A percentile compares a stretch with the other conserved stretches of the same genome.
These are phyloP conservation scores for Mortierella alpina DNA, from an alignment of 192 early-diverging fungal genomes.

Conservation along the genomic window DNA sequence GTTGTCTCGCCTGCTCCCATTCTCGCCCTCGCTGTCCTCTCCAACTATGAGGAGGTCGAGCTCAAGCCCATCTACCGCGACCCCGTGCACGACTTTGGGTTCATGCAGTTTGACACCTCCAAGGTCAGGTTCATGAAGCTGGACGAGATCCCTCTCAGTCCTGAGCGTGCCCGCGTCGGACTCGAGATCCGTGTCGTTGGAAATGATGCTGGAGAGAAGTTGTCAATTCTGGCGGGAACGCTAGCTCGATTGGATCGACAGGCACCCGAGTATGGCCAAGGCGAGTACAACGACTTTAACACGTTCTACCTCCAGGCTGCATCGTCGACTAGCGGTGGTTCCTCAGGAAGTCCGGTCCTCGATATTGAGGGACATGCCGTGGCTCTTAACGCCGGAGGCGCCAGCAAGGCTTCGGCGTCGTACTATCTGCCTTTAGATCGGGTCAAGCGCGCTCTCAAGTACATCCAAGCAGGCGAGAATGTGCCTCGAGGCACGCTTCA, in stretches of 20 bases:
- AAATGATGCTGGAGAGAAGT: conserved; percentile 84
- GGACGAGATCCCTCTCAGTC: conserved; percentile 72
- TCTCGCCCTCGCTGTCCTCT: conserved; percentile 77
- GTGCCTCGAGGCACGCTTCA: conserved; percentile 85
- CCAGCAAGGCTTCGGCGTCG: conserved; percentile 73
- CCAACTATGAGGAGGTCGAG: conserved; percentile 82
- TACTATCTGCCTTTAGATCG: conserved; percentile 85
- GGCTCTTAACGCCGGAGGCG: conserved; percentile 79
- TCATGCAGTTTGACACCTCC: conserved; percentile 77
- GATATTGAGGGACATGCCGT: conserved; percentile 82
- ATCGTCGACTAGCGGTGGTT: conserved; percentile 79
- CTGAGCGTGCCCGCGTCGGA: conserved; percentile 77
- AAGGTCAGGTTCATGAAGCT: conserved; percentile 78
- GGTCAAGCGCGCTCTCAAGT: conserved; percentile 71
- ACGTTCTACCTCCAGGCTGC: conserved; percentile 86
- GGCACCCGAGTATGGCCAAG: conserved; percentile 75
- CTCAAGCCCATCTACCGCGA: conserved; percentile 81
- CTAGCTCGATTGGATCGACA: conserved; percentile 78
- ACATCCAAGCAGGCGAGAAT: conserved; percentile 61
- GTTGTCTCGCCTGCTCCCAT: conserved; percentile 81
- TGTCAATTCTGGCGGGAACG: conserved; percentile 79
- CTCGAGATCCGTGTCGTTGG: conserved; percentile 84
- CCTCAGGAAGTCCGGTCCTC: conserved; percentile 82
- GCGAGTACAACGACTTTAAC: conserved; percentile 83
- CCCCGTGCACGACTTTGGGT: conserved; percentile 88